Conservation (phyloP, 78 protist species). For the Dictyostelium capitatum region DNA sequence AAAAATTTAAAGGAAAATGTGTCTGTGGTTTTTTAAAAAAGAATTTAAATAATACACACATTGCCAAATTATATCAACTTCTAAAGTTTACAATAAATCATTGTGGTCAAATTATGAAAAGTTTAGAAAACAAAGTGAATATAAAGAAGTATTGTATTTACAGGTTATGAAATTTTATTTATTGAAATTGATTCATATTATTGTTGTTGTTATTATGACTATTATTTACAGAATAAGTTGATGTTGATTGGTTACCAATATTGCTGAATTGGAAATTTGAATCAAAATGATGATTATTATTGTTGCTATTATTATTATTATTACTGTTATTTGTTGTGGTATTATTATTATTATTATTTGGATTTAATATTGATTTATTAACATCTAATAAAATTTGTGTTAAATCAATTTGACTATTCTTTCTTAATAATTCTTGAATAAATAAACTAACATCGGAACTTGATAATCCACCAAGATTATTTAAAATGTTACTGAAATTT, state of each 20-base stretch:
- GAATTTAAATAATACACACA: too few relatives aligned
- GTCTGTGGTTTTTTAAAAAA: too few relatives aligned
- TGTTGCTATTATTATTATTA: background rate
- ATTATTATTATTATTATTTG: background rate
- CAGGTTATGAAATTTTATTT: too few relatives aligned
- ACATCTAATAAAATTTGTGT: background rate
- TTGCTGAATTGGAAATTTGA: background rate
- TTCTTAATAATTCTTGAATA: conserved; percentile 1
- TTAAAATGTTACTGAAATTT: background rate
- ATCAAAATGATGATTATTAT: background rate
- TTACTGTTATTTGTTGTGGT: background rate
- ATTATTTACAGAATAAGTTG: background rate
- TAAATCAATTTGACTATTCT: background rate
- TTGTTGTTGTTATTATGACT: background rate
- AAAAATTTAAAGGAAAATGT: too few relatives aligned
- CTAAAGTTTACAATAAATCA: too few relatives aligned
- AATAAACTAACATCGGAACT: background rate
- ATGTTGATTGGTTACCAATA: background rate
- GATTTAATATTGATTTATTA: background rate
- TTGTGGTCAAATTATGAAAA: too few relatives aligned
- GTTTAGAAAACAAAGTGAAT: too few relatives aligned
- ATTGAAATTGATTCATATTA: too few relatives aligned
- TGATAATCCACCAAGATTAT: background rate
- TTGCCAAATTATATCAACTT: too few relatives aligned
- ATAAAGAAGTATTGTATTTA: too few relatives aligned